Base-by-base conservation (phyloP, 1,139 yeast genomes). In the Arxiozyma heterogenica region DNA sequence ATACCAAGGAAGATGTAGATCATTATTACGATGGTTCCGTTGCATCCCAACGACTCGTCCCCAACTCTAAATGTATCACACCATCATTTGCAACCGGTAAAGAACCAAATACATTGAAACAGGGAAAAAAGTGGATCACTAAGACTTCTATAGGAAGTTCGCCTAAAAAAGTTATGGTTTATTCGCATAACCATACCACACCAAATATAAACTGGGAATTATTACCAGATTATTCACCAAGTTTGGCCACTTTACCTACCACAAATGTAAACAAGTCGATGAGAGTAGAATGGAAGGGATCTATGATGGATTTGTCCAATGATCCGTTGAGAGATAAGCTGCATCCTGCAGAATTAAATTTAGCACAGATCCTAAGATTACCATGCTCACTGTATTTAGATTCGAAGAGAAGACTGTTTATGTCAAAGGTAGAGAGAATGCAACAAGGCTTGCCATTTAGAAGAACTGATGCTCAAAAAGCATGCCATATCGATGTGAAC, bases 391-490 rank as follows among this genome's bases (percentile, higher is more conserved):
- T 91, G 41, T 93, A 90, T 67, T 75, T 91, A 66, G 98, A 93
- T 71, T 88, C 96, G 6, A 93, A 93, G 75, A 81, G 94, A 71
- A 79, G 98, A 62, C 75, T 93, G 41, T 93, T 93, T 70, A 80
- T 81, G 58, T 98, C 91, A 68, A 91, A 91, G 73, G 95, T 90
- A 41, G 81, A 81, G 57, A 79, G 97, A 57, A 72, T 86, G 66
- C 82, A 81, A 65, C 77, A 77, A 56, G 87, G 86, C 39, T 77
- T 86, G 69, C 94, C 93, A 47, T 93, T 93, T 72, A 84, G 98
- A 74, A 82, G 98, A 73, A 93, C 98, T 0, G 98, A 93, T 71
- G 95, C 97, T 15, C 98, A 93, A 72, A 91, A 93, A 76, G 96
- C 97, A 12, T 93, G 98, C 69, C 82, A 96, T 61, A 91, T 93